These are phyloP conservation scores for Schizopora paradoxa DNA, from an alignment of 1,284 basidiomycete species.

Conservation along the genomic window DNA sequence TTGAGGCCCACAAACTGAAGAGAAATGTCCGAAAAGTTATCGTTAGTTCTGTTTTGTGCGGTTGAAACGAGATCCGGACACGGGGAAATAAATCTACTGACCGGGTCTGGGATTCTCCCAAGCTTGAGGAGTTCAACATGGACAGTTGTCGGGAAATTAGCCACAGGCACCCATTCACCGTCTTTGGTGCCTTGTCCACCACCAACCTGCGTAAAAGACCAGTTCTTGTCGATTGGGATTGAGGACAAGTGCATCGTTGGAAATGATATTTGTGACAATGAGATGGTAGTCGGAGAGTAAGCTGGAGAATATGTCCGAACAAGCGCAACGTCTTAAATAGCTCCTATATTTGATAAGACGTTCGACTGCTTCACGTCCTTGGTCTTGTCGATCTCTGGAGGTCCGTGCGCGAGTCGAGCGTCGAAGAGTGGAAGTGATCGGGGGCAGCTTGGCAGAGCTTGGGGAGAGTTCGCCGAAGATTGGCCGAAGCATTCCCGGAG, in stretches of 20 bases:
- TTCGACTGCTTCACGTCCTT: no score
- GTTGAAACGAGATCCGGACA: background rate
- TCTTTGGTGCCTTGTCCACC: conserved; percentile 53
- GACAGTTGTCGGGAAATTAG: conserved; percentile 73
- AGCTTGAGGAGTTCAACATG: conserved; percentile 77
- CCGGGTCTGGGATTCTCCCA: conserved; percentile 76
- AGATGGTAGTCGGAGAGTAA: no score
- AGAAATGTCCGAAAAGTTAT: background rate
- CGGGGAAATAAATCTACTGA: conserved; percentile 30
- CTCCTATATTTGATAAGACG: no score
- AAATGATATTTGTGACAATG: no score
- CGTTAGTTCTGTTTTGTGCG: background rate
- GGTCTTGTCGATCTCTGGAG: no score
- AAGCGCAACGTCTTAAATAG: no score
- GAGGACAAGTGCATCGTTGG: conserved; percentile 13
- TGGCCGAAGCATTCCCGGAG: no score
- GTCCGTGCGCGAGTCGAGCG: no score
- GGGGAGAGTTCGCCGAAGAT: no score
- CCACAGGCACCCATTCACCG: conserved; percentile 61
- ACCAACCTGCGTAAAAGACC: conserved; percentile 64
- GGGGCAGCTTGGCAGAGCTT: no score
- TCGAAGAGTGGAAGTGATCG: no score
- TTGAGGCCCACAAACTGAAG: conserved; percentile 64
- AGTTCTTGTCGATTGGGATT: conserved; percentile 35
- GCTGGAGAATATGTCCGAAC: no score